phyloP scores from a whole-genome alignment of 2,329 filamentous ascomycete genomes.

The Daldinia sp. region DNA sequence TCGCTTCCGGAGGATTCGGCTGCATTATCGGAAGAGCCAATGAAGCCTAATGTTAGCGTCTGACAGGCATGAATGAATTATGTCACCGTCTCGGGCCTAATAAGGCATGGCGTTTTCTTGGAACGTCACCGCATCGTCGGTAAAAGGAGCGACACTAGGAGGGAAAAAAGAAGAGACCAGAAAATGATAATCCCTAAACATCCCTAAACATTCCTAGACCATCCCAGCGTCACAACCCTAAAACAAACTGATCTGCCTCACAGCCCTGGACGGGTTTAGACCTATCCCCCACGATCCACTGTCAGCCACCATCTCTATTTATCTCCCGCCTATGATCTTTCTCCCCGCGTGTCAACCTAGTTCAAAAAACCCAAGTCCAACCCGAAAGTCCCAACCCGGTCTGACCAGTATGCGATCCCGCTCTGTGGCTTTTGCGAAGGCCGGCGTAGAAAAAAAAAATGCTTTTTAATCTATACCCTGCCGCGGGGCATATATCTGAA shows the following conservation, averaged over 20 bases:
- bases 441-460: conserved; percentile 16
- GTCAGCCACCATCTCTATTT: conserved; percentile 32
- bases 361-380: not conserved
- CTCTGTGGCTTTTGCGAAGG: conserved; percentile 36
- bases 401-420: conserved; percentile 35
- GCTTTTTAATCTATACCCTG: conserved; percentile 24
- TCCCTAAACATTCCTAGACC: not conserved
- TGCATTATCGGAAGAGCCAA: conserved; percentile 40
- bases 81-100: conserved; percentile 41
- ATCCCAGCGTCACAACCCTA: not conserved
- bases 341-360: conserved; percentile 37
- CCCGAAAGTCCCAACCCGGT: conserved; percentile 10
- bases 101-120: conserved; percentile 37
- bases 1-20: conserved; percentile 39
- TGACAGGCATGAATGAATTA: conserved; percentile 37
- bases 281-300: conserved; percentile 41
- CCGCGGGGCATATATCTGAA: conserved; percentile 5
- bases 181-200: not conserved
- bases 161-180: not conserved
- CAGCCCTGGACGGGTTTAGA: not conserved
- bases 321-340: conserved; percentile 40
- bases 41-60: conserved; percentile 34
- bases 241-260: conserved; percentile 12
- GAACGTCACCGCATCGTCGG: conserved; percentile 43
- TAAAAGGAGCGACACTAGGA: conserved; percentile 25